Evolutionary conservation across 352 stramenopile genomes (phyloP), one percentile per base, ranked within the genome.

Genomic region (Globisporangium echinulatum): DNA sequence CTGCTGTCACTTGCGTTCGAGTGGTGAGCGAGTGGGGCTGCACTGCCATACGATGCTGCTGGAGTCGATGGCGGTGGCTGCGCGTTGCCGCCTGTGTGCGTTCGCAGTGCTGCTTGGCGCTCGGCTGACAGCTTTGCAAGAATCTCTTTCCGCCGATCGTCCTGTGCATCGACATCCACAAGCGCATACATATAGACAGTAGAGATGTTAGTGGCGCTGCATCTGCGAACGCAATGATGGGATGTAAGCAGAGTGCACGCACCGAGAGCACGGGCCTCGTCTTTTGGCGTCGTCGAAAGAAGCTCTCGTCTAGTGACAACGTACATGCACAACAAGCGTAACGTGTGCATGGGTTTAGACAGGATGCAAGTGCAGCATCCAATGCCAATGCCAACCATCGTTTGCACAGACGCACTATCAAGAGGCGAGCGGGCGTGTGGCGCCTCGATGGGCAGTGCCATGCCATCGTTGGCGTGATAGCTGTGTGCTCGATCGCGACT

Each of bases 101-200:
- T n/a, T 11, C 65, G 67, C 8, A 83, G 65, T 38, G 69, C 66
- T 3, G 74, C 58, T 56, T 87, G 72, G 6, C 82, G 63, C 44
- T 90, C 80, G 0, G 74, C 67, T 0, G 77, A 87, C 7, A 92
- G 53, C 58, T 89, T 92, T 9, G 72, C 67, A 13, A 92, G 61
- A 51, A 92, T 88, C 47, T 90, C 74, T 38, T 70, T 70, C 39
- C 82, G 56, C 49, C 82, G 62, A 17, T 87, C 72, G 62, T 87
- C 78, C 75, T 88, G 56, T 36, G n/a, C 52, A 56, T 10, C n/a
- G 40, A 15, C 25, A 14, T 1, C 17, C 49, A 33, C 25, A 33
- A 3, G 25, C 25, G 3, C 25, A 33, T 33, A 33, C 1, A 33
- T 33, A 33, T 33, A 33, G 25, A 33, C 25, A 33, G 25, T 33